A percentile compares a stretch with the other conserved stretches of the same genome.
Evolutionary conservation across 208 protist genomes (phyloP).

Genomic region (Leptomonas pyrrhocoris): DNA sequence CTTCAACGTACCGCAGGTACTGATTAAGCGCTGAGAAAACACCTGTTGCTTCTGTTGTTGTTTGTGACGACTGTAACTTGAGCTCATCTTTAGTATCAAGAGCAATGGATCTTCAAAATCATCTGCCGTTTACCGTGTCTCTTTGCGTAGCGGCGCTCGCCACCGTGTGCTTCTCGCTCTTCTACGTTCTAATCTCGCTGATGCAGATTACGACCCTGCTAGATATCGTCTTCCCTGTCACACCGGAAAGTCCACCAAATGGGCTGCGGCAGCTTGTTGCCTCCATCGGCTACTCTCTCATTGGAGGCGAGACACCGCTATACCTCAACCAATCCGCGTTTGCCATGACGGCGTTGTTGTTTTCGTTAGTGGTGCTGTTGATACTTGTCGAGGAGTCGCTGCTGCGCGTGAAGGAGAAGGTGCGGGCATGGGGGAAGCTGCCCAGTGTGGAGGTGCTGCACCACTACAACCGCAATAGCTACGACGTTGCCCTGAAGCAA

Average conservation of each 20-base stretch:
- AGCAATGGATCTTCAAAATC: not conserved
- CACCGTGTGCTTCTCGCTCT: slow-evolving; percentile 2
- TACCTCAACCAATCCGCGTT: slow-evolving; percentile 32
- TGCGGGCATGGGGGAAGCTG: slow-evolving; percentile 49
- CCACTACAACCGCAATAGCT: slow-evolving; percentile 69
- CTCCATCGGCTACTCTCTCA: not conserved
- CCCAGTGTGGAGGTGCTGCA: slow-evolving; percentile 54
- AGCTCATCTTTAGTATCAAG: too few species aligned
- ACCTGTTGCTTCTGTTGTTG: too few species aligned
- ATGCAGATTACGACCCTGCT: slow-evolving; percentile 5
- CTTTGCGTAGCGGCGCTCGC: slow-evolving; percentile 24
- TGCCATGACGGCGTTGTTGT: slow-evolving; percentile 29
- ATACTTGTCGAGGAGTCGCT: slow-evolving; percentile 55
- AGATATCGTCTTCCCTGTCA: not conserved
- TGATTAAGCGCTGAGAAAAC: too few species aligned
- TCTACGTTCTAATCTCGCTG: slow-evolving; percentile 19
- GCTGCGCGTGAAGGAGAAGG: slow-evolving; percentile 33
- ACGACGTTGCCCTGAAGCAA: slow-evolving; percentile 41
- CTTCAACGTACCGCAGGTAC: too few species aligned
- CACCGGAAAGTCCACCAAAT: not conserved
- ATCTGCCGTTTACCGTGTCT: slow-evolving; percentile 5
- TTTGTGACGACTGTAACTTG: too few species aligned
- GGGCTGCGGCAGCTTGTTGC: slow-evolving; percentile 6
- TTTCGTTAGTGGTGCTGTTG: slow-evolving; percentile 46
- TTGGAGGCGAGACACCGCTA: slow-evolving; percentile 9